Evolutionary conservation across 768 basidiomycete species (phyloP), one percentile per base, ranked within the genome.

Genomic region (Rhodocollybia butyracea): DNA sequence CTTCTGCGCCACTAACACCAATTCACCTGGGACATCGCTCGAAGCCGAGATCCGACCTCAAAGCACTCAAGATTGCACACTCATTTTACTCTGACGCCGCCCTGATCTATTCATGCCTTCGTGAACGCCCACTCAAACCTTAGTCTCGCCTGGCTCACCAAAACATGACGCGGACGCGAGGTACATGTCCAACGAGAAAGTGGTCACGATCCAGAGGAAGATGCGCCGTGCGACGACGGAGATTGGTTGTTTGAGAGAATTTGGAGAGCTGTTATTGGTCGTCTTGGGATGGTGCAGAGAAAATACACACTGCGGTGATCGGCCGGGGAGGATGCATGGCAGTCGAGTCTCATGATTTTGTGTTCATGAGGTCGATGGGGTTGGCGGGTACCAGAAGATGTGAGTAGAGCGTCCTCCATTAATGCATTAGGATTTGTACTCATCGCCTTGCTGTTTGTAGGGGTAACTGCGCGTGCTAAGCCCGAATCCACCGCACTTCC

Each of bases 1-100:
- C 70, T 56, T 84, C 73, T 0, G 30, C 15, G 29, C n/a, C n/a
- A n/a, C 48, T 50, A 3, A 87, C 82, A 0, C 85, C 89, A 13
- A 88, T 97, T 63, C 86, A 98, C 21, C 74, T 98, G 15, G 96
- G 96, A 0, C 96, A 99, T 98, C 94, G 5, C 85, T 98, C 48
- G 95, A 98, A 73, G 94, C 91, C n/a, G n/a, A n/a, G n/a, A 73
- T 94, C 91, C 15, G 96, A 99, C 65, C 80, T 99, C 30, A 83
- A 82, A 61, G 92, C 93, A 0, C 82, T 99, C 58, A 91, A 90
- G 60, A 80, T 96, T 32, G 83, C 85, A 60, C 94, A 98, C 64
- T 85, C 94, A 0, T 74, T 81, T 48, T 93, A 92, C 65, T 90
- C 98, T 63, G 96, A 99, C 66, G 98, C 96, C 2, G 90, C 94